A percentile compares a stretch with the other conserved stretches of the same genome.
Conservation (phyloP, 352 stramenopile species). For the Pythium phragmitis region DNA sequence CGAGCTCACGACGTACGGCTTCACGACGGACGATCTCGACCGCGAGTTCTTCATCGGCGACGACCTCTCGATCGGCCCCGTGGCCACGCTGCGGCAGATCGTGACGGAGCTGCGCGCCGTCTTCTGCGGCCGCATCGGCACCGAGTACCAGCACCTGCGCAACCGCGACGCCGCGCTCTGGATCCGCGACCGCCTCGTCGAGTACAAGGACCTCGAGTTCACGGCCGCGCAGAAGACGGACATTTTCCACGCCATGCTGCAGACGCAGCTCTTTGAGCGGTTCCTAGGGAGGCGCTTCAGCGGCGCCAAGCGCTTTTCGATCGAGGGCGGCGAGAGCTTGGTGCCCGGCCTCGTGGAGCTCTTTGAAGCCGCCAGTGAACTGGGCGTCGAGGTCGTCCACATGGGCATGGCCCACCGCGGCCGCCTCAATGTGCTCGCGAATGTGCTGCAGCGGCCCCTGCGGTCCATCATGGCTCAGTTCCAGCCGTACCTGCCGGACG, state of each 20-base stretch:
- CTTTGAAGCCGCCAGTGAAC: constrained; percentile 93
- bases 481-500: constrained; percentile 81
- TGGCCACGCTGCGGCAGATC: constrained; percentile 85
- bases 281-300: constrained; percentile 96
- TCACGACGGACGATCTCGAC: constrained; percentile 89
- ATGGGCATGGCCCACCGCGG: constrained; percentile 99
- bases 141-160: constrained; percentile 99
- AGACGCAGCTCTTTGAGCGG: constrained; percentile 97
- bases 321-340: constrained; percentile 97
- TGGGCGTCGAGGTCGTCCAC: constrained; percentile 96
- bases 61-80: constrained; percentile 78
- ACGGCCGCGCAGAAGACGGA: constrained; percentile 89
- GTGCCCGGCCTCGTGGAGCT: constrained; percentile 95
- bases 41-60: constrained; percentile 92
- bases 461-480: constrained; percentile 92
- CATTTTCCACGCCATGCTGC: constrained; percentile 94
- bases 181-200: constrained; percentile 69
- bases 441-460: constrained; percentile 97
- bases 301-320: constrained; percentile 97
- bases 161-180: constrained; percentile 88
- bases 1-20: constrained; percentile 86
- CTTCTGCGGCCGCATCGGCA: constrained; percentile 96
- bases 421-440: constrained; percentile 97
- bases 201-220: constrained; percentile 60
- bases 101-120: constrained; percentile 92